Conservation (phyloP, 2,329 filamentous ascomycete species). For the Teratosphaeriaceae sp. region DNA sequence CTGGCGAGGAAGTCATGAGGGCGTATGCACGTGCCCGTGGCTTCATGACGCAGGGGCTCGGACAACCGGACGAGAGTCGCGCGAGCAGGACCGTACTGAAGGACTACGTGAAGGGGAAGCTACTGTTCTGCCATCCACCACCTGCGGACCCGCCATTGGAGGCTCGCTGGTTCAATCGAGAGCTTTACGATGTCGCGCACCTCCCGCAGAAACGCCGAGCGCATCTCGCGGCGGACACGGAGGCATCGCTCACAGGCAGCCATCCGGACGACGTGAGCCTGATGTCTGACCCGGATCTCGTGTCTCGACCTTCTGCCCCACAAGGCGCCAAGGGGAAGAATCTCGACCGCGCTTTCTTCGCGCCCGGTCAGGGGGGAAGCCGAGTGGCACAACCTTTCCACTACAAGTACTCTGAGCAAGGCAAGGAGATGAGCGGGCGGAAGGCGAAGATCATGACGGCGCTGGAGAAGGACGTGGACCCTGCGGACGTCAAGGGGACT, state of each 20-base stretch:
- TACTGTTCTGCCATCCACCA: slow-evolving; percentile 86
- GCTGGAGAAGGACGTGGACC: slow-evolving; percentile 76
- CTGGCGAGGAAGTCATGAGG: slow-evolving; percentile 73
- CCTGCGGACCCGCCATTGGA: slow-evolving; percentile 63
- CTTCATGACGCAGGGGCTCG: slow-evolving; percentile 76
- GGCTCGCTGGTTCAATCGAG: slow-evolving; percentile 71
- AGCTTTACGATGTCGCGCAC: slow-evolving; percentile 77
- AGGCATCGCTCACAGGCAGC: slow-evolving; percentile 26
- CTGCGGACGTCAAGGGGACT: slow-evolving; percentile 57
- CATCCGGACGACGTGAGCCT: slow-evolving; percentile 33
- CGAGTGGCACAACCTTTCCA: slow-evolving; percentile 77
- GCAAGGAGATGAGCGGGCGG: slow-evolving; percentile 73
- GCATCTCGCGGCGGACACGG: slow-evolving; percentile 48
- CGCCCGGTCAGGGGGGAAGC: slow-evolving; percentile 51
- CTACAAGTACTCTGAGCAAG: slow-evolving; percentile 82
- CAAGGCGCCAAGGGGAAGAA: slow-evolving; percentile 67
- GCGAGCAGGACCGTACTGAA: slow-evolving; percentile 87
- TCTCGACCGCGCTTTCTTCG: slow-evolving; percentile 89
- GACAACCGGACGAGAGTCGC: slow-evolving; percentile 87
- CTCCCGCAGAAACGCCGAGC: slow-evolving; percentile 74
- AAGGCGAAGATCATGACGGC: slow-evolving; percentile 78
- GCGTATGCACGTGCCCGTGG: slow-evolving; percentile 86
- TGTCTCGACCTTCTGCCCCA: slow-evolving; percentile 30
- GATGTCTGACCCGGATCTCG: slow-evolving; percentile 46
- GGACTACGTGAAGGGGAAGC: slow-evolving; percentile 94